Evolutionary conservation across 352 stramenopile species (phyloP), one percentile per base, ranked within the genome.

Genomic region (Globisporangium ultimum): DNA sequence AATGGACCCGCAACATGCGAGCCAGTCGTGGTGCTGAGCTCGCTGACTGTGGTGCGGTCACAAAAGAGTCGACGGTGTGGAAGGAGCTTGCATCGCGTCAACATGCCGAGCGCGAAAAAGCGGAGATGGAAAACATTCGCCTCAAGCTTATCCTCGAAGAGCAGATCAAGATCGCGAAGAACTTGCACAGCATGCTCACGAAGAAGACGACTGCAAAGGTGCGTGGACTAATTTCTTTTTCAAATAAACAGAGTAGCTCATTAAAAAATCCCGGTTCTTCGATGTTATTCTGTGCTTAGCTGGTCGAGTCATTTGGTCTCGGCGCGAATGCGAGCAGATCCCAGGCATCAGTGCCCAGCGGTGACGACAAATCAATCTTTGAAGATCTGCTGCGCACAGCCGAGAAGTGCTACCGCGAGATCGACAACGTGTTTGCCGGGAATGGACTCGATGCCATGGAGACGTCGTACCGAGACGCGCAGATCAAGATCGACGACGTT

Each of bases 301-400:
- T 55, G 4, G 50, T 55, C 50, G 50, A 55, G 50, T 55, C 50
- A 18, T 55, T 55, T 38, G 50, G 50, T 4, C 50, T 55, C 2
- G 50, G 50, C 32, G 32, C 50, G 17, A 55, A 36, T 36, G 50
- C 50, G 18, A 21, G 22, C 20, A 21, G 28, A 17, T 47, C 10
- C 18, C 13, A 34, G n/a, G 49, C 21, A 3, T 11, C 50, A 0
- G 34, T 36, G 15, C 32, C 50, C 11, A 55, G 18, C 17, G 20
- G 24, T 1, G 50, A 55, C 50, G 50, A 55, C 50, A 55, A 55
- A 4, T 69, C 67, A 14, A 76, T 76, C 48, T 73, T 73, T 24
- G 65, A 73, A 11, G 68, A 76, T 18, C 55, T 76, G 5, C 55
- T 67, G 18, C 60, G 63, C 8, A 42, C 40, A 2, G 53, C 43